Evolutionary conservation across 495 filamentous ascomycete genomes (phyloP).

Genomic region (Sordaria brevicollis): DNA sequence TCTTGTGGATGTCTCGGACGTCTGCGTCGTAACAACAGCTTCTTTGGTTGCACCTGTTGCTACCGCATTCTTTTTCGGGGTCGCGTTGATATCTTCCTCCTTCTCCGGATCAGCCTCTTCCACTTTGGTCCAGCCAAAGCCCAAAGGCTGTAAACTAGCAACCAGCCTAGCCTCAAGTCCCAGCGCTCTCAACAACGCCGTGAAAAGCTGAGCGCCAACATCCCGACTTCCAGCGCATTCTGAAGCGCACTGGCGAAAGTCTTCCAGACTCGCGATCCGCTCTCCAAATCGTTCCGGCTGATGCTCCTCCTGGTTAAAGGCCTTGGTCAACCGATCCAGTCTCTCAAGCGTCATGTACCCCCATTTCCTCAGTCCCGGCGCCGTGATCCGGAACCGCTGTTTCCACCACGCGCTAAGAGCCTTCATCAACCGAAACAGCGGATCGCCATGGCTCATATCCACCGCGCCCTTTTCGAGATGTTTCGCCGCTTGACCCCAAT

Average conservation of each 20-base stretch:
- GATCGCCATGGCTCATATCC: conserved; percentile 72
- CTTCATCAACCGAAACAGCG: conserved; percentile 68
- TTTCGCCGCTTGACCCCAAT: conserved; percentile 65
- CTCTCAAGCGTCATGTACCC: conserved; percentile 68
- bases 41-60: conserved; percentile 1
- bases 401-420: conserved; percentile 76
- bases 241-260: conserved; percentile 59
- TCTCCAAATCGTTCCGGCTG: conserved; percentile 63
- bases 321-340: conserved; percentile 55
- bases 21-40: conserved; percentile 8
- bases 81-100: conserved; percentile 9
- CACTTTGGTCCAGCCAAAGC: conserved; percentile 82
- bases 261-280: conserved; percentile 49
- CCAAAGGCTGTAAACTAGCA: conserved; percentile 73
- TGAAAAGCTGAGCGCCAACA: conserved; percentile 83
- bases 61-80: conserved; percentile 10
- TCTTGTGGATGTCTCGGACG: conserved; percentile 11
- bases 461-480: conserved; percentile 54
- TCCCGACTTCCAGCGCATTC: conserved; percentile 75
- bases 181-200: conserved; percentile 72
- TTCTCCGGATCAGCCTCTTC: conserved; percentile 54
- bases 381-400: conserved; percentile 66
- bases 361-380: conserved; percentile 75
- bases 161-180: conserved; percentile 74
- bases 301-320: conserved; percentile 51